These are phyloP conservation scores for Cordyceps cicadae DNA, from an alignment of 2,329 filamentous ascomycete species.

Conservation along the genomic window DNA sequence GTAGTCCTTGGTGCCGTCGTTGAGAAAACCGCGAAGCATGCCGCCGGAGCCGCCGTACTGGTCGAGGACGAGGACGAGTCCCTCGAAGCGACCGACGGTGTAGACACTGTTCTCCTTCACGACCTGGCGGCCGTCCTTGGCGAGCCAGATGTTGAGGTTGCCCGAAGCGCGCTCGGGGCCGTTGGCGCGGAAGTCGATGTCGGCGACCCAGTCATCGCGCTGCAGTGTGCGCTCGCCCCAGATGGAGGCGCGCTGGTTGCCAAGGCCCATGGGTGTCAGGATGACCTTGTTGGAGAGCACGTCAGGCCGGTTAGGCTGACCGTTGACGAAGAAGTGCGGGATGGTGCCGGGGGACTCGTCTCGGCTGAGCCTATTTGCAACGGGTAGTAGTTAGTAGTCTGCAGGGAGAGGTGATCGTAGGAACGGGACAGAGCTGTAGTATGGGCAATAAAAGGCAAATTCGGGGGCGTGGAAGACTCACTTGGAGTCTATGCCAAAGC, in stretches of 20 bases:
- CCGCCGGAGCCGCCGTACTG: slow-evolving; percentile 70
- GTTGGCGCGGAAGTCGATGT: slow-evolving; percentile 79
- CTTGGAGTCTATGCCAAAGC: slow-evolving; percentile 66
- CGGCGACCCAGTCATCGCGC: slow-evolving; percentile 66
- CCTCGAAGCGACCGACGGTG: slow-evolving; percentile 77
- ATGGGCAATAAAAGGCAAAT: not conserved
- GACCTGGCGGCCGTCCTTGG: slow-evolving; percentile 54
- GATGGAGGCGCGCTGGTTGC: slow-evolving; percentile 72
- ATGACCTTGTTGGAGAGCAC: slow-evolving; percentile 83
- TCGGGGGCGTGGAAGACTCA: slow-evolving; percentile 25
- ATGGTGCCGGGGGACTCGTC: slow-evolving; percentile 41
- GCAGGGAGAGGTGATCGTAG: not conserved
- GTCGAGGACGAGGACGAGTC: slow-evolving; percentile 80
- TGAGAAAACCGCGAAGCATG: slow-evolving; percentile 84
- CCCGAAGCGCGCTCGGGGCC: slow-evolving; percentile 80
- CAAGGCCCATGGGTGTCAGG: slow-evolving; percentile 79
- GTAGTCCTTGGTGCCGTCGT: slow-evolving; percentile 80
- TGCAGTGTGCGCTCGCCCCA: slow-evolving; percentile 63
- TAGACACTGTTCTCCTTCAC: slow-evolving; percentile 74
- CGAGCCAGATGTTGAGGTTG: slow-evolving; percentile 91
- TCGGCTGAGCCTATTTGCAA: slow-evolving; percentile 51
- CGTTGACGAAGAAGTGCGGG: slow-evolving; percentile 47
- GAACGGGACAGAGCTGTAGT: not conserved
- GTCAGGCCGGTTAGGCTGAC: slow-evolving; percentile 48
- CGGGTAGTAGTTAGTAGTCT: not conserved